Base-by-base conservation (phyloP, 2,329 filamentous ascomycete genomes). In the Fulvia fulva region DNA sequence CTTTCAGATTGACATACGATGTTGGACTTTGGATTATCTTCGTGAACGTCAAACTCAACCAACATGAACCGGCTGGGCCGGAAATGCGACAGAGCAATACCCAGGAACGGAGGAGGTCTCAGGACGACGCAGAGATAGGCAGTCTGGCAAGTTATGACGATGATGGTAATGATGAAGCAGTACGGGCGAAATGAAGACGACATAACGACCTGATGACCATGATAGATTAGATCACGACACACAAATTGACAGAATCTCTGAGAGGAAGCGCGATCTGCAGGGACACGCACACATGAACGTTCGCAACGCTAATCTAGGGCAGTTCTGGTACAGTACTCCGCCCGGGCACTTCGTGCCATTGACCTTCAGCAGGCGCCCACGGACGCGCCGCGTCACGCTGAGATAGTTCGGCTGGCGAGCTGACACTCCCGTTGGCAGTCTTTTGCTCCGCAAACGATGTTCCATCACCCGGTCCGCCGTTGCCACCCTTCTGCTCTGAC, bases 11-110 rank as follows among this genome's bases (percentile, higher is more conserved):
- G 28, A 75, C 76, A 0, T 87, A 87, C 62, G 84, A 86, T 56
- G 66, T 85, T 30, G 83, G 83, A 0, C 65, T 87, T 11, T 86
- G 81, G 68, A 78, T 77, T 14, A 75, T 86, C 72, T 87, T 86
- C 67, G 76, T 84, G 26, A 84, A 83, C 58, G 78, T 84, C 68
- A 81, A 78, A 65, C 65, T 86, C 47, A 59, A 66, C 55, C 60
- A 59, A 46, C 60, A 64, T 51, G 64, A 66, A 41, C 25, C 41
- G 14, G 21, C 34, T 9, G 19, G 23, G n/a, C 23, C 41, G 26
- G 55, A 57, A 25, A 57, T 57, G 55, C 37, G 28, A 30, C 55
- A 57, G 50, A 53, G n/a, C 37, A 41, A 16, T 28, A 16, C 32
- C 22, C 32, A 32, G 21, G 21, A 44, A 16, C 7, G 19, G 19